Conservation (phyloP, 768 basidiomycete genomes). For the Mycena polygramma region DNA sequence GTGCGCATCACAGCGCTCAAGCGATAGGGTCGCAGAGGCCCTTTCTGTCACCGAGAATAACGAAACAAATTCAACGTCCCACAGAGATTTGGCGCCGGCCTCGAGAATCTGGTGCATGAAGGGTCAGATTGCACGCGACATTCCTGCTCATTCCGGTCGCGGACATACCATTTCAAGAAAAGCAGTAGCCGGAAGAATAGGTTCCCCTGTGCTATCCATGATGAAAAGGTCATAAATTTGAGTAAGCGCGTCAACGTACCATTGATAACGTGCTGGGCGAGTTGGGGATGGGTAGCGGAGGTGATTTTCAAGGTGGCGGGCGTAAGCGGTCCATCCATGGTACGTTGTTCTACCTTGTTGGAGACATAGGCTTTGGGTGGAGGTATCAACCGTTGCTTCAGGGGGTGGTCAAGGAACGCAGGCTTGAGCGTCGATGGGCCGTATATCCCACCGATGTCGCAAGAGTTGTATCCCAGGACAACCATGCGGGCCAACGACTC, state of each 20-base stretch:
- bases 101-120: background rate
- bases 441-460: slow-evolving; percentile 3
- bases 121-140: background rate
- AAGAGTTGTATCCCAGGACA: slow-evolving; percentile 7
- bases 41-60: background rate
- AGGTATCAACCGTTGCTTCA: background rate
- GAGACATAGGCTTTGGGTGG: background rate
- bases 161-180: background rate
- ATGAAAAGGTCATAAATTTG: too few relatives aligned
- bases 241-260: background rate
- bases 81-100: background rate
- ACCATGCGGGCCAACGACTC: slow-evolving; percentile 1
- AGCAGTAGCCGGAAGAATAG: background rate
- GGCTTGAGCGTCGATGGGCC: background rate
- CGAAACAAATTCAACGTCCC: background rate
- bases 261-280: background rate
- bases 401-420: background rate
- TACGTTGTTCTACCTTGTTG: too few relatives aligned
- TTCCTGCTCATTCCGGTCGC: too few relatives aligned
- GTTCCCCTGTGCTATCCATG: background rate
- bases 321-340: background rate
- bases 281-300: background rate
- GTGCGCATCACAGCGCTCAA: background rate
- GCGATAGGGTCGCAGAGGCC: background rate
- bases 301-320: background rate